A percentile compares a stretch with the other conserved stretches of the same genome.
phyloP scores from a whole-genome alignment of 805 yeast genomes.

The Crinitomyces ghanaensis region DNA sequence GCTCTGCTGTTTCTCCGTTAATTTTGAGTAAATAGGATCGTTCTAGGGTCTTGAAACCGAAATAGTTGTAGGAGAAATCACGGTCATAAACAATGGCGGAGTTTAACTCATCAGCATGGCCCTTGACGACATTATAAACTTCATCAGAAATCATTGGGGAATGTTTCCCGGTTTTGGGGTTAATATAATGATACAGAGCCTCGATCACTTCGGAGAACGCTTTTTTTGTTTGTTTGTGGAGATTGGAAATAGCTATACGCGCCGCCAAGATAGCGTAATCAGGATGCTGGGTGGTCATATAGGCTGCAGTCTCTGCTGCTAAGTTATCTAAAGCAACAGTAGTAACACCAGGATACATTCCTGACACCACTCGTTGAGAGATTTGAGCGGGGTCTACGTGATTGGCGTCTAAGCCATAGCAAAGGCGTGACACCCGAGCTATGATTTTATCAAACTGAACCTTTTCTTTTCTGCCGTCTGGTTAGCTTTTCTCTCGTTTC shows the following conservation, averaged over 20 bases:
- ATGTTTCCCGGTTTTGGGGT: constrained; percentile 63
- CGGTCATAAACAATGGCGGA: constrained; percentile 64
- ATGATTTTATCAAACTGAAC: constrained; percentile 95
- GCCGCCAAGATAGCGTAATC: constrained; percentile 94
- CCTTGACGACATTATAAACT: constrained; percentile 50
- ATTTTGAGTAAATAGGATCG: constrained; percentile 69
- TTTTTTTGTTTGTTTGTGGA: constrained; percentile 89
- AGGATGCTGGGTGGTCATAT: constrained; percentile 96
- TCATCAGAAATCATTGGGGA: constrained; percentile 63
- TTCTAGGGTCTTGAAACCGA: constrained; percentile 87
- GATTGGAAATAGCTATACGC: constrained; percentile 84
- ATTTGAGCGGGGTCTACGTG: constrained; percentile 94
- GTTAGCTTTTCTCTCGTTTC: neutral
- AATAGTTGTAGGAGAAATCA: constrained; percentile 69
- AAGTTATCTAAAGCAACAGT: constrained; percentile 74
- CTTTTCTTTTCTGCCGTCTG: constrained; percentile 87
- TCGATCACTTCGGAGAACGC: constrained; percentile 68
- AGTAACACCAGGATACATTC: constrained; percentile 95
- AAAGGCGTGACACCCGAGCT: constrained; percentile 83
- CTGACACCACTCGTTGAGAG: constrained; percentile 83
- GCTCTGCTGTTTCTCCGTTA: constrained; percentile 62
- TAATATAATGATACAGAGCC: constrained; percentile 63
- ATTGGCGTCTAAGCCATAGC: constrained; percentile 83
- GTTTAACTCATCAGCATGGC: constrained; percentile 55
- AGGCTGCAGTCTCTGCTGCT: constrained; percentile 96